Evolutionary conservation across 2,329 filamentous ascomycete genomes (phyloP).

Genomic region (Fusarium sp.): DNA sequence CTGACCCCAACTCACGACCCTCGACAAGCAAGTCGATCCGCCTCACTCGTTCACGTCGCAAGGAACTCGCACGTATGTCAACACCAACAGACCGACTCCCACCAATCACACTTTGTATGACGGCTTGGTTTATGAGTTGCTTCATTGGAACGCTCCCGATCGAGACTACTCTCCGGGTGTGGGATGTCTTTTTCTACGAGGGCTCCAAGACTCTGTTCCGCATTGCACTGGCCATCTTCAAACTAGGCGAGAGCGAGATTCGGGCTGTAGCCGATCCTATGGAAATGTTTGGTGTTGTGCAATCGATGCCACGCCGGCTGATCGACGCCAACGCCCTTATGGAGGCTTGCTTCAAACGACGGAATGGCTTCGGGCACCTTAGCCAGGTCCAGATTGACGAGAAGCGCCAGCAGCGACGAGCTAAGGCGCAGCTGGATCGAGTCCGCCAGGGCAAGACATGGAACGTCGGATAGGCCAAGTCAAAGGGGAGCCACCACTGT

Average conservation of each 20-base stretch:
- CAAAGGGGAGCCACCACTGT: slow-evolving; percentile 47
- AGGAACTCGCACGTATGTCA: slow-evolving; percentile 51
- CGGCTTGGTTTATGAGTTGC: slow-evolving; percentile 97
- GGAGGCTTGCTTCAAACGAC: slow-evolving; percentile 82
- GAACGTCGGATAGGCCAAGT: slow-evolving; percentile 42
- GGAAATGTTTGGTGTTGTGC: slow-evolving; percentile 95
- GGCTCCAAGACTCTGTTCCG: slow-evolving; percentile 94
- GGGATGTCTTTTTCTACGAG: slow-evolving; percentile 97
- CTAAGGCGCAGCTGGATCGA: slow-evolving; percentile 58
- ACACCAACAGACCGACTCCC: slow-evolving; percentile 68
- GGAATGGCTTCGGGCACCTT: slow-evolving; percentile 82
- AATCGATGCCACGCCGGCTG: slow-evolving; percentile 82
- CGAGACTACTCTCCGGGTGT: slow-evolving; percentile 89
- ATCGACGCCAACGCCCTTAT: slow-evolving; percentile 84
- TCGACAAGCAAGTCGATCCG: slow-evolving; percentile 49
- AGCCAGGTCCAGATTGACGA: slow-evolving; percentile 85
- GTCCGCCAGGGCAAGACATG: slow-evolving; percentile 44
- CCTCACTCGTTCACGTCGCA: slow-evolving; percentile 50
- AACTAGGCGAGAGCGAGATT: slow-evolving; percentile 84
- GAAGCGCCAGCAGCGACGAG: slow-evolving; percentile 73
- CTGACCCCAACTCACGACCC: slow-evolving; percentile 51
- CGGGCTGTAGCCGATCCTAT: slow-evolving; percentile 83
- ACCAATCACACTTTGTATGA: slow-evolving; percentile 91
- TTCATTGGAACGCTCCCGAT: slow-evolving; percentile 94
- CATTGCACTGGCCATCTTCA: slow-evolving; percentile 90